These are phyloP conservation scores for Neocallimastix lanati DNA, from an alignment of 192 early-diverging fungal genomes.

Conservation along the genomic window DNA sequence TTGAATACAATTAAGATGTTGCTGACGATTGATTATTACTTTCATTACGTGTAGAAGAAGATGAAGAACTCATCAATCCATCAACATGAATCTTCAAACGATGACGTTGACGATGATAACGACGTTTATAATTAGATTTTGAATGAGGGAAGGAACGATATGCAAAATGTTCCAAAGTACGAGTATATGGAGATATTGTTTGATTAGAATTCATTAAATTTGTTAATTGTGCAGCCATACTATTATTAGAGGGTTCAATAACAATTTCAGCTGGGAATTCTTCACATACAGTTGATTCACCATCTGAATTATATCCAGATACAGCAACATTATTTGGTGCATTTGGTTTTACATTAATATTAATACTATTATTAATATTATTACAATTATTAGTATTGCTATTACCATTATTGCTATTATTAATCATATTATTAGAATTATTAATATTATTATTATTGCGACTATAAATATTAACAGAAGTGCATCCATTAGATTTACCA, in stretches of 20 bases:
- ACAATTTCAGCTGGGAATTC: conserved; percentile 15
- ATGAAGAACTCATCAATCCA: background rate
- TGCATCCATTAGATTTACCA: background rate
- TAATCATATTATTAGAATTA: too few relatives aligned
- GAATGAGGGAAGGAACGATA: conserved; percentile 30
- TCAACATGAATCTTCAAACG: background rate
- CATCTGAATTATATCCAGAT: background rate
- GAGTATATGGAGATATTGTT: conserved; percentile 73
- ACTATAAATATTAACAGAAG: background rate
- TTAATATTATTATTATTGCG: background rate
- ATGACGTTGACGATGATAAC: background rate
- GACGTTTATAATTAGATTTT: background rate
- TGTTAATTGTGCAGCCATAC: conserved; percentile 71
- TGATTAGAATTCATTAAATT: conserved; percentile 66
- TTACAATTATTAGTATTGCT: too few relatives aligned
- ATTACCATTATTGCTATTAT: too few relatives aligned
- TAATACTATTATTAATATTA: too few relatives aligned
- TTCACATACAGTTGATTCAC: background rate
- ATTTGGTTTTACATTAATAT: too few relatives aligned
- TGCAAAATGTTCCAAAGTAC: conserved; percentile 56
- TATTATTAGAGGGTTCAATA: conserved; percentile 54
- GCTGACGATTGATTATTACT: background rate
- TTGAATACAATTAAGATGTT: background rate
- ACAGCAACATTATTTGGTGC: too few relatives aligned
- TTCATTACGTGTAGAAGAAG: background rate